Evolutionary conservation across 192 early-diverging fungal genomes (phyloP).

Genomic region (Backusella macrospora): DNA sequence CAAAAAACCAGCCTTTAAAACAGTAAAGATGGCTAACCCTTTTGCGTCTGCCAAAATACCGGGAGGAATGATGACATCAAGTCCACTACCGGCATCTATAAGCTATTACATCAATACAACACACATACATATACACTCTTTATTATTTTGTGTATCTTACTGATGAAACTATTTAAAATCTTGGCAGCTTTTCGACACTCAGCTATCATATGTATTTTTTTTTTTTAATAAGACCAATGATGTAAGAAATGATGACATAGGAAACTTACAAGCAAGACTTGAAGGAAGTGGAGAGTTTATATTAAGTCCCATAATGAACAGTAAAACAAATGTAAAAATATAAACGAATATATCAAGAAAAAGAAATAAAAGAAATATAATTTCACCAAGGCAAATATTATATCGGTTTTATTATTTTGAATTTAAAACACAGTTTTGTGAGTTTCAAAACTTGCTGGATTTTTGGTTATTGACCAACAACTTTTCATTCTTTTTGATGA

Average conservation of each 20-base stretch:
- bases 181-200: conserved; percentile 35
- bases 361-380: neutral
- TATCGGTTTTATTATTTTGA: too few relatives aligned
- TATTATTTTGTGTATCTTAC: conserved; percentile 13
- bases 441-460: conserved; percentile 13
- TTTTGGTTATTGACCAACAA: conserved; percentile 11
- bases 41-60: conserved; percentile 72
- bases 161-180: conserved; percentile 34
- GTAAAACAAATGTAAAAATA: neutral
- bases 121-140: neutral
- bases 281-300: conserved; percentile 46
- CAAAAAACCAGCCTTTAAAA: conserved; percentile 91
- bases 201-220: neutral
- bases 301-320: neutral
- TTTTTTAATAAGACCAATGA: neutral
- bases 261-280: conserved; percentile 34
- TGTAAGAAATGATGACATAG: neutral
- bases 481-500: conserved; percentile 32
- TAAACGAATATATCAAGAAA: too few relatives aligned
- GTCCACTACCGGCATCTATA: conserved; percentile 43
- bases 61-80: conserved; percentile 70
- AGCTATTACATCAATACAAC: neutral
- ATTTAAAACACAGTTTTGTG: neutral
- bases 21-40: conserved; percentile 92
- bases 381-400: neutral